Conservation (phyloP, 1,139 yeast species). For the Yamadazyma taylorii region DNA sequence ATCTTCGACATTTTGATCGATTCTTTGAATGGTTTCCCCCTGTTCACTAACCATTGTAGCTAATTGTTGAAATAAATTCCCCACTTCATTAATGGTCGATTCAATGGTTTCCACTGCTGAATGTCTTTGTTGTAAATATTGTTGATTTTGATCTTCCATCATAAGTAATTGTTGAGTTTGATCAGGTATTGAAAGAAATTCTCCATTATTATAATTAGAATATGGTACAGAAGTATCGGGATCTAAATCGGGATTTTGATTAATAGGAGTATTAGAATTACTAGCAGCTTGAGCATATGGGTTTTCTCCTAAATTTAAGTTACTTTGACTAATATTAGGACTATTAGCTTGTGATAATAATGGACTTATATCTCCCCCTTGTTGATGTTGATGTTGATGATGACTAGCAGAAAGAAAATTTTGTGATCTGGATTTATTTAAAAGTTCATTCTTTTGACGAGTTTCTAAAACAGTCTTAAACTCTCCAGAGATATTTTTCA, state of each 20-base stretch:
- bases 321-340: conserved; percentile 15
- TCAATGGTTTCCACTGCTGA: conserved; percentile 95
- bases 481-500: conserved; percentile 89
- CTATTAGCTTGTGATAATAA: conserved; percentile 17
- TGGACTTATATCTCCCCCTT: conserved; percentile 1
- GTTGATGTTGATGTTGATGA: conserved; percentile 18
- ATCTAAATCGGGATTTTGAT: conserved; percentile 30
- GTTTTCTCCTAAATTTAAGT: conserved; percentile 33
- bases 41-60: conserved; percentile 98
- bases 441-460: conserved; percentile 81
- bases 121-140: conserved; percentile 79
- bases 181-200: conserved; percentile 61
- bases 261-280: conserved; percentile 7
- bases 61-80: conserved; percentile 88
- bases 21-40: conserved; percentile 92
- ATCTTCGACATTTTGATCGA: conserved; percentile 94
- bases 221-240: conserved; percentile 31
- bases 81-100: conserved; percentile 93
- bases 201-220: conserved; percentile 31
- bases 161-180: conserved; percentile 74
- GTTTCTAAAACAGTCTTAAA: conserved; percentile 85
- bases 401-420: conserved; percentile 65
- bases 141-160: conserved; percentile 72
- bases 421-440: conserved; percentile 79
- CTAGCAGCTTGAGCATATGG: conserved; percentile 28